These are phyloP conservation scores for Rhodotorula sp. DNA, from an alignment of 1,284 basidiomycete genomes.

Conservation along the genomic window DNA sequence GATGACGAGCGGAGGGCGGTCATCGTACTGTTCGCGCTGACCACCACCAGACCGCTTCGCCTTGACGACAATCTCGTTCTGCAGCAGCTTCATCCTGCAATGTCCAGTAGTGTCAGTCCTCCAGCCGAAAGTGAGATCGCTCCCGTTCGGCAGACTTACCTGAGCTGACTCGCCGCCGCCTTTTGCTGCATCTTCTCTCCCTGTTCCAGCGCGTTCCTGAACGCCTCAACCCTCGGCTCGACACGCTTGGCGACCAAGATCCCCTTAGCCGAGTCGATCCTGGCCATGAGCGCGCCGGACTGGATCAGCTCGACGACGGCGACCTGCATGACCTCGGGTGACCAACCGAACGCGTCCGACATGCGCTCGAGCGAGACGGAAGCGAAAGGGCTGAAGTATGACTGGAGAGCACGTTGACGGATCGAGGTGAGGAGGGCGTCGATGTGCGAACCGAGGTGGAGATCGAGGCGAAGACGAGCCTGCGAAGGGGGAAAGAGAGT, in stretches of 20 bases:
- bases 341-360: conserved; percentile 78
- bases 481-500: conserved; percentile 43
- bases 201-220: conserved; percentile 67
- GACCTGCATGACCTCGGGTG: conserved; percentile 63
- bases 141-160: conserved; percentile 56
- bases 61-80: conserved; percentile 37
- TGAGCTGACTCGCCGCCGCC: conserved; percentile 69
- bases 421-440: conserved; percentile 61
- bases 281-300: conserved; percentile 67
- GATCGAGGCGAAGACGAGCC: conserved; percentile 71
- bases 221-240: conserved; percentile 47
- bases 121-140: not conserved
- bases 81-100: conserved; percentile 30
- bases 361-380: conserved; percentile 75
- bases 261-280: conserved; percentile 78
- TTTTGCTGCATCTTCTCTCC: conserved; percentile 66
- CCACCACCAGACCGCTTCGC: conserved; percentile 5
- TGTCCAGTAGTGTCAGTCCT: not conserved
- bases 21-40: not conserved
- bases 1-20: not conserved
- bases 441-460: conserved; percentile 69
- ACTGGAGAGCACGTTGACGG: conserved; percentile 68
- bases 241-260: conserved; percentile 49
- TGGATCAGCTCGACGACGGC: conserved; percentile 72
- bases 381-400: conserved; percentile 80